phyloP scores from a whole-genome alignment of 148 eudicot species.

The Polygonum aviculare region DNA sequence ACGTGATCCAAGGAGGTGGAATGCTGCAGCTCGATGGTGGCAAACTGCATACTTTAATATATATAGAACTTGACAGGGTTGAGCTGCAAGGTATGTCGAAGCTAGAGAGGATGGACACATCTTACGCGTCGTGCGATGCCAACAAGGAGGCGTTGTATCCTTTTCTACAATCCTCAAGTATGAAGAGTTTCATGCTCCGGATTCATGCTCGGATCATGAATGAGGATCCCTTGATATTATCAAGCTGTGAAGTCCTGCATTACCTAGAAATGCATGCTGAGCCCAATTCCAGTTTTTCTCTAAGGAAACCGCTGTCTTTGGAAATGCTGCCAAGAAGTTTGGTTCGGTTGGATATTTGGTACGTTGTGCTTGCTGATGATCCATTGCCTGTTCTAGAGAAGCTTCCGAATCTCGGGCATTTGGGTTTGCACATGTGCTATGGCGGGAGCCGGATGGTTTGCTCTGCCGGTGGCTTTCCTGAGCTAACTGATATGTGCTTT shows the following conservation, averaged over 20 bases:
- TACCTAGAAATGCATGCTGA: not conserved
- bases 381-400: not conserved
- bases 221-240: not conserved
- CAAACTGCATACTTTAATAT: not conserved
- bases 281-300: not conserved
- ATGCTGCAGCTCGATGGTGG: not conserved
- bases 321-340: not conserved
- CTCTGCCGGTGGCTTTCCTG: not conserved
- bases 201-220: not conserved
- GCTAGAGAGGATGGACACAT: not conserved
- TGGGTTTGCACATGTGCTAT: slow-evolving; percentile 4
- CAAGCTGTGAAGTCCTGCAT: not conserved
- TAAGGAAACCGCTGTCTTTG: not conserved
- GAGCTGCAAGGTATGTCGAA: not conserved
- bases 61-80: not conserved
- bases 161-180: not conserved
- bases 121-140: not conserved
- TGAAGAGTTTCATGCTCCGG: not conserved
- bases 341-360: not conserved
- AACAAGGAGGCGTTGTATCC: not conserved
- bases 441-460: not conserved
- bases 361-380: not conserved
- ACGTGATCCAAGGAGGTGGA: not conserved
- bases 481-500: not conserved
- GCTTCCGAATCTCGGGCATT: not conserved